phyloP scores from a whole-genome alignment of 106 monocot species.

The Dactylorhiza incarnata region DNA sequence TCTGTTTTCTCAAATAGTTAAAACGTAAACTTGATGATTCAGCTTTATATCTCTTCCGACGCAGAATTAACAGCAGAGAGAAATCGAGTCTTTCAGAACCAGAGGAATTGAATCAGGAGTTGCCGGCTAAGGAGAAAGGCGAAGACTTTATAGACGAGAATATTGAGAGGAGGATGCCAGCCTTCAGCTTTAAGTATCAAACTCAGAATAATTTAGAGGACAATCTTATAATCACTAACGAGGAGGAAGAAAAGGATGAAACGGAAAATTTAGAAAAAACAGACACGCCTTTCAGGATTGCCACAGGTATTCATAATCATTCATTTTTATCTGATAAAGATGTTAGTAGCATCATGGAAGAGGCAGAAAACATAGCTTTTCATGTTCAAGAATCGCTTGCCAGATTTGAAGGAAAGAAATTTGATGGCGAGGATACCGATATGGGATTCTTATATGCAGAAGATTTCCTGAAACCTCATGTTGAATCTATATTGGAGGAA shows the following conservation, averaged over 20 bases:
- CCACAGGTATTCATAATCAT: conserved; percentile 23
- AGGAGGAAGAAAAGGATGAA: not conserved
- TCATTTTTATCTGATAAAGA: conserved; percentile 29
- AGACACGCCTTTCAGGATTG: not conserved
- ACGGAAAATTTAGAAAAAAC: not conserved
- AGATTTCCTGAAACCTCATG: not conserved
- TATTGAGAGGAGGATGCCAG: conserved; percentile 3
- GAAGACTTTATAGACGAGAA: conserved; percentile 3
- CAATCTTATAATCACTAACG: not conserved
- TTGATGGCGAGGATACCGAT: not conserved
- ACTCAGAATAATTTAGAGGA: conserved; percentile 1
- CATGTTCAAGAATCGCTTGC: conserved; percentile 23
- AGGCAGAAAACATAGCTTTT: conserved; percentile 26
- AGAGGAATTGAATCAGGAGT: not conserved
- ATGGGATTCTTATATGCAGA: conserved; percentile 8
- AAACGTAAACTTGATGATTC: not conserved
- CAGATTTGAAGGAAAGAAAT: not conserved
- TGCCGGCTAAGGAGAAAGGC: conserved; percentile 1
- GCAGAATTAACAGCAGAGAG: conserved; percentile 5
- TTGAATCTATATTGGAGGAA: not conserved
- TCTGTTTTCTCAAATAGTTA: not conserved
- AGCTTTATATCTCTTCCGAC: not conserved
- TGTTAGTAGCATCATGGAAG: conserved; percentile 28
- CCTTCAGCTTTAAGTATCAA: conserved; percentile 9
- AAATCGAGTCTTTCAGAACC: not conserved